Evolutionary conservation across 176 grass and related monocot genomes (phyloP), one percentile per base, ranked within the genome.

Genomic region (Eragrostis nindensis): DNA sequence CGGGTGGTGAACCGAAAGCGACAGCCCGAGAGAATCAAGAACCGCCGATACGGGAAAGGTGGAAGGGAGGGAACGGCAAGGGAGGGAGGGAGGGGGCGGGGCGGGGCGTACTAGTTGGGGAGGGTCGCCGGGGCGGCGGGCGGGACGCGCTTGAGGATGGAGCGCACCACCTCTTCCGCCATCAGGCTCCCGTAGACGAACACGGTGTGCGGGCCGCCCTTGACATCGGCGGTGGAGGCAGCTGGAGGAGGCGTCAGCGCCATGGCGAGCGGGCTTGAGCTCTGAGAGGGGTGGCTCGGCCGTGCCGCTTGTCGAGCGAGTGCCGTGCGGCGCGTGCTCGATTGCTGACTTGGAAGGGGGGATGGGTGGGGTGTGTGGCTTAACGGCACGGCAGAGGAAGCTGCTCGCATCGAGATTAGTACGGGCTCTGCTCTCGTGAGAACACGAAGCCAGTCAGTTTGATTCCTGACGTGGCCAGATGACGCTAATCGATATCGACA

Each of bases 161-260:
- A 76, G 39, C 62, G 79, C 62, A 95, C 86, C 40, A 98, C 92
- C 84, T 95, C 90, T 19, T 93, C 96, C 18, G 70, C 75, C 88
- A 95, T 90, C 18, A 98, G 86, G 78, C 88, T 98, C 65, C 90
- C 96, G 88, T 98, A 98, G 8, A 95, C 92, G 79, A 98, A 98
- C 64, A 98, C 92, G 81, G 12, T 91, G 90, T 89, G 90, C 72
- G 72, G 9, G 10, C 83, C 91, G 26, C 49, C 71, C 7, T 68
- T 11, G 9, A n/a, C 7, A 0, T 22, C 66, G 21, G 19, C 44
- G 47, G 75, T 63, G 47, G 75, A 6, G 53, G 14, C 15, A 12
- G 84, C 21, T 0, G 80, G 27, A 18, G 77, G 6, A 2, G 82
- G 57, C 8, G 54, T 14, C 54, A 40, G 27, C 21, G 71, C 87